phyloP scores from a whole-genome alignment of 2,329 filamentous ascomycete species.

The Colletotrichum eremochloae region DNA sequence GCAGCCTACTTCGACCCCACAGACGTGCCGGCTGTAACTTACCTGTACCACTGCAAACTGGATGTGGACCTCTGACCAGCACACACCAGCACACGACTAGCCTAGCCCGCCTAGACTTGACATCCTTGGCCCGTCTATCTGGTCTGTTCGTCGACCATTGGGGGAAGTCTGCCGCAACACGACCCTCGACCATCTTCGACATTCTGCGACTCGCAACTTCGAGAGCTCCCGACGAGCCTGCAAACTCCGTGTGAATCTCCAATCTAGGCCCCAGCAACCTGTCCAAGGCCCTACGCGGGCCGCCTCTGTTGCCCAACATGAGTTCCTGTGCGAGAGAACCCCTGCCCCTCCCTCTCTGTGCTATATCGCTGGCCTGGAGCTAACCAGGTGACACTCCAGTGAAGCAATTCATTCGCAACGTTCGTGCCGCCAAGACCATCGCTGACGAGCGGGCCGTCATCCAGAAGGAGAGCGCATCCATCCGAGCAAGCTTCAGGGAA shows the following conservation, averaged over 20 bases:
- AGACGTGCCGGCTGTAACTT: conserved; percentile 22
- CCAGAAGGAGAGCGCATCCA: conserved; percentile 98
- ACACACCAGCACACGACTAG: conserved; percentile 21
- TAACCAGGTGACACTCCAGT: conserved; percentile 66
- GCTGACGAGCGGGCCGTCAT: conserved; percentile 98
- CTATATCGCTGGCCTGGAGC: conserved; percentile 18
- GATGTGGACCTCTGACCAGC: conserved; percentile 5
- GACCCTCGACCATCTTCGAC: conserved; percentile 12
- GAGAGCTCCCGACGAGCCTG: conserved; percentile 31
- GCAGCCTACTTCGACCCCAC: conserved; percentile 14
- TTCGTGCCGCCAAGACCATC: conserved; percentile 98
- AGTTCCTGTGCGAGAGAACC: conserved; percentile 53
- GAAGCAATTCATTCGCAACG: conserved; percentile 99
- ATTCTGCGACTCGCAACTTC: conserved; percentile 23
- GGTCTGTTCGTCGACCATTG: conserved; percentile 32
- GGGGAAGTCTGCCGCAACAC: conserved; percentile 14
- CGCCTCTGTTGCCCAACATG: conserved; percentile 49
- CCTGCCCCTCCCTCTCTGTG: conserved; percentile 28
- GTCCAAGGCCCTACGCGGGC: conserved; percentile 41
- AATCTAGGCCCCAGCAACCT: conserved; percentile 23
- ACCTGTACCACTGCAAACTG: conserved; percentile 16
- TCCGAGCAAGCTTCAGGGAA: conserved; percentile 96
- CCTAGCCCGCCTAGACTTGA: conserved; percentile 31
- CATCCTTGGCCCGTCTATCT: conserved; percentile 38
- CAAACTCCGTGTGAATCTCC: background rate